A percentile compares a stretch with the other conserved stretches of the same genome.
phyloP scores from a whole-genome alignment of 2,329 filamentous ascomycete species.

The Fusarium illudens region DNA sequence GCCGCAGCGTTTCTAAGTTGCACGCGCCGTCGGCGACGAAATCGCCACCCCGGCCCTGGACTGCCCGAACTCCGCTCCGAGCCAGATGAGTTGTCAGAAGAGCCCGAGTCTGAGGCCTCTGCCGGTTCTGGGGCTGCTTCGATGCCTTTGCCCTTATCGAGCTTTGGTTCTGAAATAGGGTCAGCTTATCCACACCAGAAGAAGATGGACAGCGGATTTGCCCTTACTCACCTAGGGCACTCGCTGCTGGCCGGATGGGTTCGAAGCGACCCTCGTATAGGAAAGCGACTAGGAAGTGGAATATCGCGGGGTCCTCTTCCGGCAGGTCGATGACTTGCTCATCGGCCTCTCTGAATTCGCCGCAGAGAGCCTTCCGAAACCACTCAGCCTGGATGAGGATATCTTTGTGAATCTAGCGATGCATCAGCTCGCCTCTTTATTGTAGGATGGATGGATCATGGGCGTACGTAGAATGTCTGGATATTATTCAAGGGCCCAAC shows the following conservation, averaged over 20 bases:
- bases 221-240: slow-evolving; percentile 48
- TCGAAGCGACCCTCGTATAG: slow-evolving; percentile 58
- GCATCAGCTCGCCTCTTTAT: slow-evolving; percentile 8
- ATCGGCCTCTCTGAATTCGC: slow-evolving; percentile 56
- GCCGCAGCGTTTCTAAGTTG: slow-evolving; percentile 4
- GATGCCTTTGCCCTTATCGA: slow-evolving; percentile 55
- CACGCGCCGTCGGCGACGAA: slow-evolving; percentile 25
- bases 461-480: slow-evolving; percentile 52
- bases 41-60: slow-evolving; percentile 24
- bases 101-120: slow-evolving; percentile 47
- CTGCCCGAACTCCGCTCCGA: slow-evolving; percentile 28
- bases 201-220: neutral
- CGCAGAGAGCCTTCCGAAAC: slow-evolving; percentile 59
- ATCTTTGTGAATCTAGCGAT: slow-evolving; percentile 55
- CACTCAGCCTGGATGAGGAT: slow-evolving; percentile 57
- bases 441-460: neutral
- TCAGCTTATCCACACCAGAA: slow-evolving; percentile 9
- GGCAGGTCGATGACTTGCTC: slow-evolving; percentile 58
- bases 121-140: slow-evolving; percentile 33
- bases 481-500: slow-evolving; percentile 53
- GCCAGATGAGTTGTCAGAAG: slow-evolving; percentile 39
- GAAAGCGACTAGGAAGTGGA: slow-evolving; percentile 61
- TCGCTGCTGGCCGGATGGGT: slow-evolving; percentile 55
- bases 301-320: slow-evolving; percentile 60
- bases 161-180: slow-evolving; percentile 23